Conservation (phyloP, 345 rosid species). For the Camelina neglecta region DNA sequence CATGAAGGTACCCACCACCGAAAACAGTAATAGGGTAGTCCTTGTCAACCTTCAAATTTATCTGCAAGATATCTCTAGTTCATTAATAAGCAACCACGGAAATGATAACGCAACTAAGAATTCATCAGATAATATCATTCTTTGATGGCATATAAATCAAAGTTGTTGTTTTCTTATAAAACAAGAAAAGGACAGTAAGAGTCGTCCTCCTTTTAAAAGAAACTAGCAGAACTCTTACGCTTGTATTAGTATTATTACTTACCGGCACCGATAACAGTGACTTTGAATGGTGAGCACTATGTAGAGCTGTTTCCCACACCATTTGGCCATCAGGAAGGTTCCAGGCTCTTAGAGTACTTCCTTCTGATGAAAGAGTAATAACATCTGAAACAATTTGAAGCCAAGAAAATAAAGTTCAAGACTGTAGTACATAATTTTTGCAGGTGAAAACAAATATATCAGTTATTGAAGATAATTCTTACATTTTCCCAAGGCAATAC, state of each 20-base stretch:
- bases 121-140: constrained; percentile 13
- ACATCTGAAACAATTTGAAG: constrained; percentile 60
- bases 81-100: constrained; percentile 27
- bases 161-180: constrained; percentile 20
- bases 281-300: constrained; percentile 61
- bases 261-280: constrained; percentile 70
- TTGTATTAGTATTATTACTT: constrained; percentile 42
- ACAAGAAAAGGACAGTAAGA: background rate
- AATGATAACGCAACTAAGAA: constrained; percentile 15
- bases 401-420: constrained; percentile 27
- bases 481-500: constrained; percentile 90
- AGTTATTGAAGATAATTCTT: constrained; percentile 31
- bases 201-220: background rate
- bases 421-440: constrained; percentile 2
- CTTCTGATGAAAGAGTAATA: constrained; percentile 78
- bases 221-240: constrained; percentile 19
- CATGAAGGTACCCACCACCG: constrained; percentile 75
- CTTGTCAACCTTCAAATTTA: constrained; percentile 67
- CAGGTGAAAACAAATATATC: no score
- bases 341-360: constrained; percentile 90
- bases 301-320: constrained; percentile 90
- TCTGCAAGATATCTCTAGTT: constrained; percentile 51
- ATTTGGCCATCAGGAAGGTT: constrained; percentile 99
- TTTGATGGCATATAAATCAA: background rate
- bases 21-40: constrained; percentile 67